A percentile compares a stretch with the other conserved stretches of the same genome.
Evolutionary conservation across 1,284 basidiomycete species (phyloP).

Genomic region (Apiotrichum mycotoxinovorans): DNA sequence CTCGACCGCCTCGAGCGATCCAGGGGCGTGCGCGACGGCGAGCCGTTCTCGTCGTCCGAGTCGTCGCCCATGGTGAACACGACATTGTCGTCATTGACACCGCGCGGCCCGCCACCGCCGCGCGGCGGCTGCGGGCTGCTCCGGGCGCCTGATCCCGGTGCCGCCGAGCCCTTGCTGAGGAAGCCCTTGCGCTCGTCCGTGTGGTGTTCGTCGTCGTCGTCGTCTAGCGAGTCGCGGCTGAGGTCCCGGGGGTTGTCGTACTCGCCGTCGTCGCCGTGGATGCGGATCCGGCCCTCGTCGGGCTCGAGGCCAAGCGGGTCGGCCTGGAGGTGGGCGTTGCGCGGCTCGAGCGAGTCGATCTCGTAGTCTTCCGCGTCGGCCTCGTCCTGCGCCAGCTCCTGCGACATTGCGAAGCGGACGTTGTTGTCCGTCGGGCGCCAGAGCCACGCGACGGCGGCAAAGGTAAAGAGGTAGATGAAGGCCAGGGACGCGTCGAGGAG

Average conservation of each 20-base stretch:
- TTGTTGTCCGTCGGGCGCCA: conserved; percentile 94
- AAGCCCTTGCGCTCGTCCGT: conserved; percentile 8
- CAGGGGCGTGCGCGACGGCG: not conserved
- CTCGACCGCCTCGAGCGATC: conserved; percentile 1
- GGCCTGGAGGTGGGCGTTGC: not conserved
- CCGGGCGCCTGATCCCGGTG: conserved; percentile 9
- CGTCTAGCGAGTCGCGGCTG: not conserved
- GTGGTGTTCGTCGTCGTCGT: conserved; percentile 1
- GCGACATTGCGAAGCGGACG: conserved; percentile 64
- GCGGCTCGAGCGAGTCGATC: conserved; percentile 63
- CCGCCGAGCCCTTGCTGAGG: not conserved
- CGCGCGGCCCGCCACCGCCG: conserved; percentile 22
- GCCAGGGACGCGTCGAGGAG: conserved; percentile 93
- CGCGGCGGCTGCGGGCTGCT: conserved; percentile 11
- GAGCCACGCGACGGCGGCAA: conserved; percentile 77
- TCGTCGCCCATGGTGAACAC: conserved; percentile 82
- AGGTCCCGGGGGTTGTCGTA: conserved; percentile 3
- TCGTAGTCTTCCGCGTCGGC: conserved; percentile 91
- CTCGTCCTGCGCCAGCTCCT: conserved; percentile 65
- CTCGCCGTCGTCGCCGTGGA: conserved; percentile 7
- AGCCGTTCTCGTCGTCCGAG: conserved; percentile 21
- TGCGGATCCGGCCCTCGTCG: conserved; percentile 6
- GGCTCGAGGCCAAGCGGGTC: conserved; percentile 9
- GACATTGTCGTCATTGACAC: conserved; percentile 64
- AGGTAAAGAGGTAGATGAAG: conserved; percentile 75